phyloP scores from a whole-genome alignment of 2,329 filamentous ascomycete genomes.

The Cadophora malorum region DNA sequence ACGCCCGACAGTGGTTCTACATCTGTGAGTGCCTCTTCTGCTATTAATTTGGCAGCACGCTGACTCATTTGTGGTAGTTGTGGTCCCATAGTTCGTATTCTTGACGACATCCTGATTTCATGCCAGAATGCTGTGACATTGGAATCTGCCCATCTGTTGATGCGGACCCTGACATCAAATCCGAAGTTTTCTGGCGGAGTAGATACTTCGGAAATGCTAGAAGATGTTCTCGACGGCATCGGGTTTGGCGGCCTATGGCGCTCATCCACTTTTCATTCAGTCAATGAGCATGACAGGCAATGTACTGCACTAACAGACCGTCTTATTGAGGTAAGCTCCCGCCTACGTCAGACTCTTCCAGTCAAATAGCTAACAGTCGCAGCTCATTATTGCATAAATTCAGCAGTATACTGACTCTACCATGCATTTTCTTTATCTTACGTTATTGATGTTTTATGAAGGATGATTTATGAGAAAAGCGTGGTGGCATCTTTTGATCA shows the following conservation, averaged over 20 bases:
- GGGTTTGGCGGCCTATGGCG: constrained; percentile 70
- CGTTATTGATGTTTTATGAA: constrained; percentile 24
- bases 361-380: constrained; percentile 11
- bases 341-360: no score
- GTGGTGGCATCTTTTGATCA: constrained; percentile 15
- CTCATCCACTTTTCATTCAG: constrained; percentile 43
- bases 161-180: constrained; percentile 64
- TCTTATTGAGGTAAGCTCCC: constrained; percentile 33
- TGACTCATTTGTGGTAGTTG: constrained; percentile 50
- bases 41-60: not conserved
- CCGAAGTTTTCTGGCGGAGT: constrained; percentile 56
- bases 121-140: constrained; percentile 67
- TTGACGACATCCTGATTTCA: constrained; percentile 65
- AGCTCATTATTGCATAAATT: constrained; percentile 35
- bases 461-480: constrained; percentile 30
- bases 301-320: constrained; percentile 39
- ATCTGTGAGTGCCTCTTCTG: constrained; percentile 56
- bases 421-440: not conserved
- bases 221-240: constrained; percentile 61
- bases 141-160: constrained; percentile 64
- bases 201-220: constrained; percentile 56
- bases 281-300: constrained; percentile 44
- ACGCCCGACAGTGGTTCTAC: constrained; percentile 62
- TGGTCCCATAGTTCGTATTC: constrained; percentile 60
- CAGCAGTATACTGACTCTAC: not conserved